A percentile compares a stretch with the other conserved stretches of the same genome.
phyloP scores from a whole-genome alignment of 106 monocot genomes.

The Dactylorhiza incarnata region DNA sequence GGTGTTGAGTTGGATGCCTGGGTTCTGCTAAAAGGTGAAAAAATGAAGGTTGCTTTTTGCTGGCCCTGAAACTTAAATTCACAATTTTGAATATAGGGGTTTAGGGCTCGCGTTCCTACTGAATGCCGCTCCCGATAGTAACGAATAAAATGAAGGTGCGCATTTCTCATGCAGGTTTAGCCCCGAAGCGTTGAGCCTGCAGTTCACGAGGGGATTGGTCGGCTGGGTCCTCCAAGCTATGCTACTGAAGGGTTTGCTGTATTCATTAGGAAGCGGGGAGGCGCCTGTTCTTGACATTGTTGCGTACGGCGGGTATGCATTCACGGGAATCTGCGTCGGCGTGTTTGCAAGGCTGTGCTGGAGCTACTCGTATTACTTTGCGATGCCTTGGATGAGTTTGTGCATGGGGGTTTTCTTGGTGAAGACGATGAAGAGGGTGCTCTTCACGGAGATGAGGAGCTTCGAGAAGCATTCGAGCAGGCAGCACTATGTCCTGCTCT shows the following conservation, averaged over 20 bases:
- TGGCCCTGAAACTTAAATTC: too few species aligned
- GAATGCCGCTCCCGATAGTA: too few species aligned
- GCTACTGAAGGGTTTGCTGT: conserved; percentile 34
- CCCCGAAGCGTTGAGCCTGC: conserved; percentile 30
- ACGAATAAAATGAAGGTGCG: too few species aligned
- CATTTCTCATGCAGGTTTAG: conserved; percentile 20
- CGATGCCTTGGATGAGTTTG: conserved; percentile 25
- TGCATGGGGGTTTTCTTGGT: conserved; percentile 30
- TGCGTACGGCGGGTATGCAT: conserved; percentile 28
- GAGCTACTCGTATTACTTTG: conserved; percentile 33
- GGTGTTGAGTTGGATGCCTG: too few species aligned
- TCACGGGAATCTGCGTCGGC: conserved; percentile 18
- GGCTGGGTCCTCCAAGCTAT: conserved; percentile 30
- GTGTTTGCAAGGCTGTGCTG: conserved; percentile 19
- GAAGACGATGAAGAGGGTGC: conserved; percentile 21
- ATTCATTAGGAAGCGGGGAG: conserved; percentile 28
- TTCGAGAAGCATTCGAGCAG: conserved; percentile 32
- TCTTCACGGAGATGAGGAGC: conserved; percentile 24
- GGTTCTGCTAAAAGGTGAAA: too few species aligned
- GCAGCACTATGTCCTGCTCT: conserved; percentile 29
- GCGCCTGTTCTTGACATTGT: conserved; percentile 17
- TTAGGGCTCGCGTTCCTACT: too few species aligned
- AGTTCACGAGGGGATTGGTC: conserved; percentile 30
- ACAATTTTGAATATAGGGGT: too few species aligned
- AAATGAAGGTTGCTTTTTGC: too few species aligned